Evolutionary conservation across 2,329 filamentous ascomycete genomes (phyloP), one percentile per base, ranked within the genome.

Genomic region (Nigrospora osmanthi): DNA sequence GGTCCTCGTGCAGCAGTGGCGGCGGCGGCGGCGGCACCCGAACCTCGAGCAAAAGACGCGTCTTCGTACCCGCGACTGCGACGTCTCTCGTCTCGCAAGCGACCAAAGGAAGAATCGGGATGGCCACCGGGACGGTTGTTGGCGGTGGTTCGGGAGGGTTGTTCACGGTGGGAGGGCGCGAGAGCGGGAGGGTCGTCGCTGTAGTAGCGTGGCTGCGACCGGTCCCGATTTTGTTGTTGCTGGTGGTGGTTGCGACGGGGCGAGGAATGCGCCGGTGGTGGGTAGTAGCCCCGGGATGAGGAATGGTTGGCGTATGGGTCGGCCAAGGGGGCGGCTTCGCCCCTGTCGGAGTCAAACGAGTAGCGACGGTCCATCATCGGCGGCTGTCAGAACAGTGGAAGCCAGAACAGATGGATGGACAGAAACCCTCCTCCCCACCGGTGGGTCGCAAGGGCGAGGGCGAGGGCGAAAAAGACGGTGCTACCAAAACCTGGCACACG

Each of bases 21-120:
- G n/a, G n/a, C n/a, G n/a, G n/a, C n/a, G n/a, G n/a, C 52, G 44
- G 49, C 56, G 47, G 46, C 45, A 35, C 54, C 54, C 39, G 51
- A 46, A 19, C 47, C 54, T 19, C 53, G 47, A 42, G 54, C 47
- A 43, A 52, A 56, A 34, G 37, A 35, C 14, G 56, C 39, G 38
- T 47, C 30, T 44, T 52, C 48, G 31, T 47, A 11, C 44, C 46
- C 56, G 42, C 58, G 55, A 45, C 58, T 63, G 46, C 57, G 54
- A 41, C 61, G 58, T 47, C 66, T 59, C 37, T 64, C 59, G 19
- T 62, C 56, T 44, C 63, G 62, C 17, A 63, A 49, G 32, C 52
- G 60, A 38, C 56, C 49, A 43, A 65, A 67, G 32, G 60, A 52
- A 5, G 67, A 64, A 50, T 70, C 66, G 23, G 64, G 65, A 47